Percentiles rank a stretch among this genome's conserved stretches.
Conservation (phyloP, 225 moss, liverwort and hornwort genomes). For the Ulota crispa region DNA sequence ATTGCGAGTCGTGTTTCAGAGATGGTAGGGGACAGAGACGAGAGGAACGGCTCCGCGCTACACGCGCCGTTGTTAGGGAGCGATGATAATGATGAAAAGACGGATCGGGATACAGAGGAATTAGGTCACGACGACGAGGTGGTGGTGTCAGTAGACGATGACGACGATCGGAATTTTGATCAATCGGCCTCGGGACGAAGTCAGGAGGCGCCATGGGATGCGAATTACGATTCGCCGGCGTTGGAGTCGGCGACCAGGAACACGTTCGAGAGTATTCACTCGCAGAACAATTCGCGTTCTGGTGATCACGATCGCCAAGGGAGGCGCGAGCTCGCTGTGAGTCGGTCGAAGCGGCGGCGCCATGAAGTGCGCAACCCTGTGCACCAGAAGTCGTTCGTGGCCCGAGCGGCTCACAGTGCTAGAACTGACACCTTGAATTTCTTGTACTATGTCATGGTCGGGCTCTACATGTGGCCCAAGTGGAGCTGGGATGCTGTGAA, state of each 20-base stretch:
- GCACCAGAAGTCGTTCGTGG: slow-evolving; percentile 69
- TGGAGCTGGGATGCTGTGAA: slow-evolving; percentile 76
- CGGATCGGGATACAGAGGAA: not conserved
- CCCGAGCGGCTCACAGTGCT: slow-evolving; percentile 65
- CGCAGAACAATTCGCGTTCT: slow-evolving; percentile 3
- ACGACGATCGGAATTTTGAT: not conserved
- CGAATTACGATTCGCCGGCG: slow-evolving; percentile 18
- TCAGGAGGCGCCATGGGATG: slow-evolving; percentile 6
- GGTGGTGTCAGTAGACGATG: slow-evolving; percentile 4
- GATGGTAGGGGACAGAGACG: slow-evolving; percentile 32
- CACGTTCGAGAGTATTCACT: slow-evolving; percentile 43
- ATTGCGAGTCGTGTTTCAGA: not conserved
- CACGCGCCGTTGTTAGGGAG: slow-evolving; percentile 36
- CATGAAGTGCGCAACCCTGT: slow-evolving; percentile 66
- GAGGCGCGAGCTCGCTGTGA: not conserved
- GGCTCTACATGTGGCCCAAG: slow-evolving; percentile 74
- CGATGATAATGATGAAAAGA: not conserved
- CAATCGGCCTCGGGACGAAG: slow-evolving; percentile 6
- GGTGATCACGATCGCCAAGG: not conserved
- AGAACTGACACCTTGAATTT: slow-evolving; percentile 64
- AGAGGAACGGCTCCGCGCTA: slow-evolving; percentile 28
- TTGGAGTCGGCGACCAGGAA: slow-evolving; percentile 21
- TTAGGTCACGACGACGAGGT: slow-evolving; percentile 30
- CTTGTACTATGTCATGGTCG: slow-evolving; percentile 56
- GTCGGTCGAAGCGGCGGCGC: slow-evolving; percentile 22